These are phyloP conservation scores for Tremella mesenterica DNA, from an alignment of 768 basidiomycete species.

Conservation along the genomic window DNA sequence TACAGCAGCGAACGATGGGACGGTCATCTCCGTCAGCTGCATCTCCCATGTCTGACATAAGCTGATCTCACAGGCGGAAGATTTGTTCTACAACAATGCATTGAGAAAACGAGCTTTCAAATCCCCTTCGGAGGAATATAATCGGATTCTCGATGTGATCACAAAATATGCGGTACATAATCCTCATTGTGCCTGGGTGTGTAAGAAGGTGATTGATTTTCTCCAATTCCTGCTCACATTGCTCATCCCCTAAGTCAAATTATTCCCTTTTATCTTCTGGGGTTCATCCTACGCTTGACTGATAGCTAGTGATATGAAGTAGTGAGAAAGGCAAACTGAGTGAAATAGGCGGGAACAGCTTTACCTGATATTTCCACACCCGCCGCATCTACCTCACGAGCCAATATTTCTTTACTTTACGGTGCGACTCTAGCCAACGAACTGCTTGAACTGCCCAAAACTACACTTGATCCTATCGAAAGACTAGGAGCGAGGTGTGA, in stretches of 20 bases:
- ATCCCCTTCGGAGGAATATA: slow-evolving; percentile 80
- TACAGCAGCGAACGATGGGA: slow-evolving; percentile 90
- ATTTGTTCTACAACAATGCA: slow-evolving; percentile 89
- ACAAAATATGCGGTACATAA: slow-evolving; percentile 93
- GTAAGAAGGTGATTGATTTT: slow-evolving; percentile 64
- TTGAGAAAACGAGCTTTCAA: slow-evolving; percentile 76
- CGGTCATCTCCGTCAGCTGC: slow-evolving; percentile 63
- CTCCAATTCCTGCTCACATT: not conserved
- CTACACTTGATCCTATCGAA: slow-evolving; percentile 32
- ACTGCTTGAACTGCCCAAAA: slow-evolving; percentile 48
- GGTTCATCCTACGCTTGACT: too few relatives aligned
- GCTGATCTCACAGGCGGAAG: slow-evolving; percentile 63
- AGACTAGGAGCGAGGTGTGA: slow-evolving; percentile 62
- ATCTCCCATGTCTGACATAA: not conserved
- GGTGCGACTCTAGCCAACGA: slow-evolving; percentile 72
- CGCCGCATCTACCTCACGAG: slow-evolving; percentile 54
- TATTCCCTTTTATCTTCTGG: too few relatives aligned
- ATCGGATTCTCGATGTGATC: slow-evolving; percentile 79
- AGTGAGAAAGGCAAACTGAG: not conserved
- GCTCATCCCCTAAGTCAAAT: too few relatives aligned
- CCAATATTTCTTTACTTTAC: slow-evolving; percentile 72
- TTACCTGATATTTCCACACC: slow-evolving; percentile 77
- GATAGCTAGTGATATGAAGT: too few relatives aligned
- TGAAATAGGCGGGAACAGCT: slow-evolving; percentile 59
- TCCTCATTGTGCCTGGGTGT: slow-evolving; percentile 72